Evolutionary conservation across 257 asterid genomes (phyloP), one percentile per base, ranked within the genome.

Genomic region (Lycium barbarum): DNA sequence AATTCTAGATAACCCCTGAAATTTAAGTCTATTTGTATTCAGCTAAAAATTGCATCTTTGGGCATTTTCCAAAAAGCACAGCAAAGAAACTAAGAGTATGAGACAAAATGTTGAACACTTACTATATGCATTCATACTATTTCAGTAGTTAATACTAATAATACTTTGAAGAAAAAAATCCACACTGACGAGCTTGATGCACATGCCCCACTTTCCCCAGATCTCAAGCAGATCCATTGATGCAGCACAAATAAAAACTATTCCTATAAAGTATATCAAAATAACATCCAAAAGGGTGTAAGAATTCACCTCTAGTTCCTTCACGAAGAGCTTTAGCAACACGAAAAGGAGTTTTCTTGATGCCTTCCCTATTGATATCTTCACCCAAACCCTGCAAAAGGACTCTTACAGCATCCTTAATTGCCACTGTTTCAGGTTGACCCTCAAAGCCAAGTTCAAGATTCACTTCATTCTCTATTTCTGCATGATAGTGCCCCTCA

Each of bases 381-480:
- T 97, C 99, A 54, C 97, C 99, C 92, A 95, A 89, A 53, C 98
- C 98, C 49, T 90, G 93, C 92, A 97, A 89, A 10, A 97, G 92
- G 58, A 95, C 93, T 88, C 92, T 95, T 80, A 97, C 99, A 83
- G 98, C 95, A 83, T 91, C 96, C 83, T 93, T 91, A 89, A 95
- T 96, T 74, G 90, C 94, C 61, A 88, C 17, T 58, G 83, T 89
- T 83, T 91, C 98, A 13, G 89, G 83, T 83, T 91, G 91, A 35
- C 72, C 89, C 86, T 90, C 95, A 81, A 88, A 87, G 55, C 92
- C 93, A 84, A 90, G 85, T 87, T 92, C 95, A 85, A 90, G 84
- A 83, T 83, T 84, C 87, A 90, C 93, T 88, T 92, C 94, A 85
- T 93, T 93, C 80, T 89, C 96, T 38, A 92, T 87, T 86, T 89